Evolutionary conservation across 169 alveolate genomes (phyloP).

Genomic region (Eimeria tenella): DNA sequence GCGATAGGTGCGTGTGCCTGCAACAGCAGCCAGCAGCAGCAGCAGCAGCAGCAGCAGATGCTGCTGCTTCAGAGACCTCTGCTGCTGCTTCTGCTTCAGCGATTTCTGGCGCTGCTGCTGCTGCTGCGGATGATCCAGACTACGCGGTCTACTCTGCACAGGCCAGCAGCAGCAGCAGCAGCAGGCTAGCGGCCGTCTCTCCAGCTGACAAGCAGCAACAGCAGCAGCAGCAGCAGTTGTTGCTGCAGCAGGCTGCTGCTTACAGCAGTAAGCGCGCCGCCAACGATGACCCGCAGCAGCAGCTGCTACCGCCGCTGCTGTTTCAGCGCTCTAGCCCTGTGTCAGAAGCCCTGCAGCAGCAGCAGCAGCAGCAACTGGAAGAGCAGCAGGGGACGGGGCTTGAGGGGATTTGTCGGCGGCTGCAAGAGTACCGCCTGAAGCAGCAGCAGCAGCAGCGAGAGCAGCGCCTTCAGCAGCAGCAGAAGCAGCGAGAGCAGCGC

Average conservation of each 20-base stretch:
- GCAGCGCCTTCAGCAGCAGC: neutral
- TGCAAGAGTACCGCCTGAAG: too few relatives aligned
- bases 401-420: too few relatives aligned
- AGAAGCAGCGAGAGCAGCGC: conserved; percentile 24
- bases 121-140: neutral
- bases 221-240: conserved; percentile 38
- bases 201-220: neutral
- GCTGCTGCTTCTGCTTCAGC: conserved; percentile 27
- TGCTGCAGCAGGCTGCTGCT: conserved; percentile 10
- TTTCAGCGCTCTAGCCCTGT: neutral
- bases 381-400: neutral
- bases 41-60: conserved; percentile 29
- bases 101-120: neutral
- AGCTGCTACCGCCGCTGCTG: conserved; percentile 8
- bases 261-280: neutral
- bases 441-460: too few relatives aligned
- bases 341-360: neutral
- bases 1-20: conserved; percentile 17
- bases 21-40: neutral
- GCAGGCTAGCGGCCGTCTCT: neutral
- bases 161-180: conserved; percentile 39
- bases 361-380: neutral
- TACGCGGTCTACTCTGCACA: neutral
- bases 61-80: neutral
- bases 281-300: neutral